These are phyloP conservation scores for Emiliania huxleyi DNA, from an alignment of 78 protist genomes.

Conservation along the genomic window DNA sequence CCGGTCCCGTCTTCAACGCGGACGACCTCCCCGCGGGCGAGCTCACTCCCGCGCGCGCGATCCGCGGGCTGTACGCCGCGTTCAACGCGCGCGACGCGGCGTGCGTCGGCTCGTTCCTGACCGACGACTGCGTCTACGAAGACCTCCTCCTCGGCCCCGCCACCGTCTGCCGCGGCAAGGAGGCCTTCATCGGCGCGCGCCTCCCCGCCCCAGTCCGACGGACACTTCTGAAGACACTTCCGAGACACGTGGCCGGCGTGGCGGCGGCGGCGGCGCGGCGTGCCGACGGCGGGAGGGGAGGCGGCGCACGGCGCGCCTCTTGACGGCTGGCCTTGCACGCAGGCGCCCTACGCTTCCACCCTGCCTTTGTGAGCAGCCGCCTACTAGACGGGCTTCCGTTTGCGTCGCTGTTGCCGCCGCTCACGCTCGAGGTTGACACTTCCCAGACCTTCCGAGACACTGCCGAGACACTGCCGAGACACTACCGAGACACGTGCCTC, in stretches of 20 bases:
- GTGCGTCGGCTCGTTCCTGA: neutral
- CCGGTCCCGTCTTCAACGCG: too few species aligned
- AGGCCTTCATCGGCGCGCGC: neutral
- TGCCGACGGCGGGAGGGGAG: too few species aligned
- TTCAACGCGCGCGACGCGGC: constrained; percentile 40
- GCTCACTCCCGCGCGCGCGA: constrained; percentile 11
- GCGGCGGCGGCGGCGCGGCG: too few species aligned
- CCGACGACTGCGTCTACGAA: constrained; percentile 45
- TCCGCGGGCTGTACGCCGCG: constrained; percentile 33
- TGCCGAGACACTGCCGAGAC: too few species aligned
- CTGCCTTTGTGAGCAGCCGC: neutral
- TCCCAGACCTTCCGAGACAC: too few species aligned
- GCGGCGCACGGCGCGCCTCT: too few species aligned
- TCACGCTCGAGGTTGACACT: neutral
- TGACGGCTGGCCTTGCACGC: too few species aligned
- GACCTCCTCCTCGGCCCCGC: constrained; percentile 38
- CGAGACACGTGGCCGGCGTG: too few species aligned
- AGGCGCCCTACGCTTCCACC: neutral
- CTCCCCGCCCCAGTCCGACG: too few species aligned
- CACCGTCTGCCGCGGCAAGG: neutral
- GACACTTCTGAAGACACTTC: too few species aligned
- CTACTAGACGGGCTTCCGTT: neutral
- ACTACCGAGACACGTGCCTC: too few species aligned
- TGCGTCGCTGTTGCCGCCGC: neutral
- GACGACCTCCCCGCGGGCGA: too few species aligned